A percentile compares a stretch with the other conserved stretches of the same genome.
phyloP scores from a whole-genome alignment of 2,329 filamentous ascomycete species.

The Colletotrichum costaricense region DNA sequence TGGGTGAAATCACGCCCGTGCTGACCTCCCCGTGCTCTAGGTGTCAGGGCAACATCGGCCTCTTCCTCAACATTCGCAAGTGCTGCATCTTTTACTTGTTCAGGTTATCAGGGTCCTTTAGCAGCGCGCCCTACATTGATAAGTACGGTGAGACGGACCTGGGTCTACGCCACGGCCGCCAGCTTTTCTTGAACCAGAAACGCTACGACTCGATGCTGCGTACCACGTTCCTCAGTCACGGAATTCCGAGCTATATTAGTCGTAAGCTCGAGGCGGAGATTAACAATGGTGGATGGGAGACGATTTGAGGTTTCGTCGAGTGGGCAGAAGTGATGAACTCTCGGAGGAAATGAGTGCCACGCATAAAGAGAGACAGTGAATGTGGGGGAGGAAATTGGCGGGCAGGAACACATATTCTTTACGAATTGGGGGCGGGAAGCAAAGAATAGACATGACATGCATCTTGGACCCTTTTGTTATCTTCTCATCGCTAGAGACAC shows the following conservation, averaged over 20 bases:
- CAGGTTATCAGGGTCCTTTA: slow-evolving; percentile 83
- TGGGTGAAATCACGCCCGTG: neutral
- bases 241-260: slow-evolving; percentile 88
- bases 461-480: neutral
- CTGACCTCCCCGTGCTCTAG: slow-evolving; percentile 54
- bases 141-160: slow-evolving; percentile 95
- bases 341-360: neutral
- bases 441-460: neutral
- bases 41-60: slow-evolving; percentile 89
- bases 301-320: slow-evolving; percentile 54
- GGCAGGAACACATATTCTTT: neutral
- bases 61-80: slow-evolving; percentile 97
- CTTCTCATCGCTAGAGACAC: neutral
- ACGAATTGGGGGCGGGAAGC: neutral
- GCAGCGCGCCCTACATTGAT: slow-evolving; percentile 92
- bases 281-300: slow-evolving; percentile 98
- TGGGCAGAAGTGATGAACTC: neutral
- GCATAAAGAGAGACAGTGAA: neutral
- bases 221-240: slow-evolving; percentile 87
- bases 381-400: too few relatives aligned
- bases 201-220: slow-evolving; percentile 90
- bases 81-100: slow-evolving; percentile 92
- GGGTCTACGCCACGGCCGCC: slow-evolving; percentile 87
- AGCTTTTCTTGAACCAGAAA: slow-evolving; percentile 92
- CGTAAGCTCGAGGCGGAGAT: slow-evolving; percentile 93